phyloP scores from a whole-genome alignment of 2,329 filamentous ascomycete genomes.

The Clarireedia homoeocarpa region DNA sequence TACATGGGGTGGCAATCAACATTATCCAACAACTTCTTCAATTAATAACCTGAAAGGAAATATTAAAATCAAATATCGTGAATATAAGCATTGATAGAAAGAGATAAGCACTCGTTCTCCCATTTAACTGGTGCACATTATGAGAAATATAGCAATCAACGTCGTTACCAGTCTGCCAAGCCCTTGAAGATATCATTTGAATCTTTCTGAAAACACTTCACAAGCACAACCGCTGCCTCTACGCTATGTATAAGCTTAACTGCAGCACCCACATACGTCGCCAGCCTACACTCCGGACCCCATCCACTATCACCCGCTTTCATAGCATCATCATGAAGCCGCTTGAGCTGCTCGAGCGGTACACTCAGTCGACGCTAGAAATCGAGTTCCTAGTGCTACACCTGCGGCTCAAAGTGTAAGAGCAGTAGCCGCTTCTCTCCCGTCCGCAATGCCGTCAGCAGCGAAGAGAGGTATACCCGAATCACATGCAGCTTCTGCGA shows the following conservation, averaged over 20 bases:
- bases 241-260: slow-evolving; percentile 43
- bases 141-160: too few relatives aligned
- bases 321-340: slow-evolving; percentile 36
- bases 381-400: slow-evolving; percentile 43
- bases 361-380: slow-evolving; percentile 39
- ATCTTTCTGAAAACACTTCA: too few relatives aligned
- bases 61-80: too few relatives aligned
- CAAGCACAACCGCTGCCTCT: too few relatives aligned
- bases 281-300: slow-evolving; percentile 46
- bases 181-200: too few relatives aligned
- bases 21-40: too few relatives aligned
- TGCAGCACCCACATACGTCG: slow-evolving; percentile 54
- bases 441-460: slow-evolving; percentile 32
- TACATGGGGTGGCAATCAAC: too few relatives aligned
- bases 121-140: too few relatives aligned
- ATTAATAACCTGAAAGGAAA: too few relatives aligned
- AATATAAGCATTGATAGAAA: too few relatives aligned
- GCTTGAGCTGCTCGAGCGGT: slow-evolving; percentile 33
- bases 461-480: slow-evolving; percentile 25
- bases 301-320: slow-evolving; percentile 42
- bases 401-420: slow-evolving; percentile 32
- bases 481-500: slow-evolving; percentile 22
- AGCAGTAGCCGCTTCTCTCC: slow-evolving; percentile 29
- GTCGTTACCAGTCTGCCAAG: too few relatives aligned
- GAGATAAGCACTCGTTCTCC: too few relatives aligned